Evolutionary conservation across 441 rosid species (phyloP).

Genomic region (Arabidopsis hybrid): DNA sequence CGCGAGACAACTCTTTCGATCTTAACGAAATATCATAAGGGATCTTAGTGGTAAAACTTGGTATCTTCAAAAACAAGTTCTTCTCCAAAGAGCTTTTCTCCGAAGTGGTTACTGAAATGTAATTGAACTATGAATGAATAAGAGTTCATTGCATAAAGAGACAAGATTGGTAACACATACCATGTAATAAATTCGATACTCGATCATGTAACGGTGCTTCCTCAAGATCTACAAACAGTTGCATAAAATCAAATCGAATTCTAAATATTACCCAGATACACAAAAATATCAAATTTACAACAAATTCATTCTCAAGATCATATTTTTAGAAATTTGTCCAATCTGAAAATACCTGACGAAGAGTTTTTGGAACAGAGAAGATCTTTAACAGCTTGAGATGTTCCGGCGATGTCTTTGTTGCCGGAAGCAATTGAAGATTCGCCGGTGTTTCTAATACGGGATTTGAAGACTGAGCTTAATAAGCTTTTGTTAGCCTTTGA

Average conservation of each 20-base stretch:
- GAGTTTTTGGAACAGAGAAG: conserved; percentile 20
- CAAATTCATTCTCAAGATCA: neutral
- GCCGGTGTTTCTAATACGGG: conserved; percentile 13
- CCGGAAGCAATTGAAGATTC: conserved; percentile 26
- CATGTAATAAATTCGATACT: conserved; percentile 35
- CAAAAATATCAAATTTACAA: conserved; percentile 1
- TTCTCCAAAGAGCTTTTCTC: conserved; percentile 20
- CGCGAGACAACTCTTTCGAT: conserved; percentile 61
- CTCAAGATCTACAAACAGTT: conserved; percentile 33
- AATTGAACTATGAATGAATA: conserved; percentile 1
- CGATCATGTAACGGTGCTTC: conserved; percentile 21
- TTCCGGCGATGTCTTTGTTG: conserved; percentile 40
- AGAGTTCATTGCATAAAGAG: neutral
- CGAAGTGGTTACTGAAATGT: conserved; percentile 23
- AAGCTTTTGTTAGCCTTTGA: conserved; percentile 36
- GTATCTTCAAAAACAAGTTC: conserved; percentile 43
- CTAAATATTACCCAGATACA: neutral
- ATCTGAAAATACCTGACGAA: neutral
- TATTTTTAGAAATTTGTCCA: neutral
- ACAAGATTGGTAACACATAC: conserved; percentile 28
- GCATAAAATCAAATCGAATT: conserved; percentile 4
- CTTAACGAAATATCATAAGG: conserved; percentile 27
- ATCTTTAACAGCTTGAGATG: conserved; percentile 40
- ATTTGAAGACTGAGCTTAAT: conserved; percentile 38
- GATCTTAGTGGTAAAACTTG: conserved; percentile 49